Evolutionary conservation across 345 rosid species (phyloP).

Genomic region (Isatis tinctoria): DNA sequence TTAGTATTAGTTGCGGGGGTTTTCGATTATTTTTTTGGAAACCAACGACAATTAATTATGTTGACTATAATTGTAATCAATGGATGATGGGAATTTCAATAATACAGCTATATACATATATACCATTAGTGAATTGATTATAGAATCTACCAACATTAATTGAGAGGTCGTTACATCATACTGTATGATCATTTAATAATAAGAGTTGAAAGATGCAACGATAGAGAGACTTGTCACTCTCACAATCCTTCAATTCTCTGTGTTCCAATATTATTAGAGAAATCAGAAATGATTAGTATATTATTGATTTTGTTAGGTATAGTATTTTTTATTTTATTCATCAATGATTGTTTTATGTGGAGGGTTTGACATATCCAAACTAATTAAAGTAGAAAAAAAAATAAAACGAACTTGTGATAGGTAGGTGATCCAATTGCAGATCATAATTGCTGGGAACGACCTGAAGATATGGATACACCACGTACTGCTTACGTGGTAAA

Average conservation of each 20-base stretch:
- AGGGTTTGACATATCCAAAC: background rate
- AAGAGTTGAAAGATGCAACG: background rate
- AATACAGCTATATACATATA: background rate
- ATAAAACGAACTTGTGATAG: conserved; percentile 29
- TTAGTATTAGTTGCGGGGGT: background rate
- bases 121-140: background rate
- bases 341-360: background rate
- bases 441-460: conserved; percentile 95
- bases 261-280: background rate
- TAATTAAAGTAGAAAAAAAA: conserved; percentile 4
- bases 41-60: background rate
- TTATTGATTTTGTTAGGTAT: conserved; percentile 11
- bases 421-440: conserved; percentile 88
- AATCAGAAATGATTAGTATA: background rate
- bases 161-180: background rate
- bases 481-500: conserved; percentile 74
- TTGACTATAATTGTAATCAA: conserved; percentile 9
- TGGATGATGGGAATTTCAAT: background rate
- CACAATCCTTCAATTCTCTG: conserved; percentile 8
- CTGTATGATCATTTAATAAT: conserved; percentile 6
- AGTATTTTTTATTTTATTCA: background rate
- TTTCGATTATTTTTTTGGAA: background rate
- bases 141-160: background rate
- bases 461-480: conserved; percentile 94
- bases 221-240: background rate